Evolutionary conservation across 805 yeast species (phyloP).

Genomic region (Starmerella asiatica): DNA sequence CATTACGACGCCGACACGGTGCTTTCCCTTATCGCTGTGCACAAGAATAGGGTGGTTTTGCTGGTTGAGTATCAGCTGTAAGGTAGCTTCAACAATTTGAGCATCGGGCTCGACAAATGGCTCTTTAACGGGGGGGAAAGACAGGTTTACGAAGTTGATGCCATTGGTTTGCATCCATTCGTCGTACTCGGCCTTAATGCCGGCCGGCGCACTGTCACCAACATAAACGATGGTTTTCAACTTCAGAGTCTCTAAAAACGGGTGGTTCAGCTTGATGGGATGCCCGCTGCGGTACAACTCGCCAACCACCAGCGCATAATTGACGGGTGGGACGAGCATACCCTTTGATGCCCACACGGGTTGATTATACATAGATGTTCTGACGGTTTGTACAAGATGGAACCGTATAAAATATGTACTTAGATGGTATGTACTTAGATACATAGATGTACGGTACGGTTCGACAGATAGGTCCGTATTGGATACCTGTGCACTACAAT

Average conservation of each 20-base stretch:
- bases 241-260: conserved; percentile 56
- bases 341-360: too few relatives aligned
- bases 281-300: conserved; percentile 85
- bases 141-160: conserved; percentile 45
- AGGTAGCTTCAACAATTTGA: conserved; percentile 36
- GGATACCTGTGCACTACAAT: too few relatives aligned
- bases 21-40: conserved; percentile 96
- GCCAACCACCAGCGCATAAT: conserved; percentile 78
- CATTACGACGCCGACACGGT: conserved; percentile 84
- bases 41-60: conserved; percentile 76
- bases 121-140: conserved; percentile 62
- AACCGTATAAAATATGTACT: too few relatives aligned
- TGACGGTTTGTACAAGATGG: too few relatives aligned
- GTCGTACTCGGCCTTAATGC: conserved; percentile 48
- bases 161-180: conserved; percentile 49
- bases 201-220: conserved; percentile 40
- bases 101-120: conserved; percentile 52
- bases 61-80: conserved; percentile 26
- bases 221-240: conserved; percentile 58
- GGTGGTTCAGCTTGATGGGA: conserved; percentile 75
- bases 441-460: too few relatives aligned
- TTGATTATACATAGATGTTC: too few relatives aligned
- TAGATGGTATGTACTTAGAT: too few relatives aligned
- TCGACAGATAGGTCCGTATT: too few relatives aligned
- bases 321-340: conserved; percentile 69